Conservation (phyloP, 192 early-diverging fungal species). For the Backusella tuberculispora region DNA sequence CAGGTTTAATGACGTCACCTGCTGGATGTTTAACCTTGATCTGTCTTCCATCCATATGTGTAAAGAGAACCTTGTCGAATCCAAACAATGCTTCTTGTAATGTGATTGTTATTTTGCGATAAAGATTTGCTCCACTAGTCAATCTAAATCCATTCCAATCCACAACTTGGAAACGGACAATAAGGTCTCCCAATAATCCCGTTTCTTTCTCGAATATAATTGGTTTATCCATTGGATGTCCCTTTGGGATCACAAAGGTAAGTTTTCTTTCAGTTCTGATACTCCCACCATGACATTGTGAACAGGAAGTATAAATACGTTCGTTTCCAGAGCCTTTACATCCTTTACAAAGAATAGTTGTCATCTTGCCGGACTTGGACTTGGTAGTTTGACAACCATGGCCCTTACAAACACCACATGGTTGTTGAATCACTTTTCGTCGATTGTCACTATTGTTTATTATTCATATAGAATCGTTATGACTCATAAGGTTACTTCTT, state of each 20-base stretch:
- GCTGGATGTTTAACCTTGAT: background rate
- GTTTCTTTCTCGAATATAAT: background rate
- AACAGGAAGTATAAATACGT: background rate
- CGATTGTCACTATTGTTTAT: background rate
- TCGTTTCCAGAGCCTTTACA: background rate
- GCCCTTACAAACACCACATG: background rate
- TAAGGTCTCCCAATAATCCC: background rate
- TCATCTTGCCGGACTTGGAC: rapidly evolving
- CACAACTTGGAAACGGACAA: background rate
- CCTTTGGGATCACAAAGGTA: background rate
- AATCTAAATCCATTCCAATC: background rate
- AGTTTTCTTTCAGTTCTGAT: background rate
- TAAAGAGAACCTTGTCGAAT: background rate
- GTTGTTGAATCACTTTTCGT: background rate
- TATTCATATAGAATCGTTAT: background rate
- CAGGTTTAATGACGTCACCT: background rate
- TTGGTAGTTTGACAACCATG: background rate
- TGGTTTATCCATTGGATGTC: background rate
- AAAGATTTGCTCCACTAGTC: background rate
- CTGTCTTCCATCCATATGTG: constrained; percentile 8
- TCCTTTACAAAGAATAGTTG: background rate
- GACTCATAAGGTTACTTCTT: no score
- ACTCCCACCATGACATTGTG: background rate
- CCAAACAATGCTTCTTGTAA: background rate
- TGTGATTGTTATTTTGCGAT: background rate